phyloP scores from a whole-genome alignment of 2,329 filamentous ascomycete species.

The Calonectria montana region DNA sequence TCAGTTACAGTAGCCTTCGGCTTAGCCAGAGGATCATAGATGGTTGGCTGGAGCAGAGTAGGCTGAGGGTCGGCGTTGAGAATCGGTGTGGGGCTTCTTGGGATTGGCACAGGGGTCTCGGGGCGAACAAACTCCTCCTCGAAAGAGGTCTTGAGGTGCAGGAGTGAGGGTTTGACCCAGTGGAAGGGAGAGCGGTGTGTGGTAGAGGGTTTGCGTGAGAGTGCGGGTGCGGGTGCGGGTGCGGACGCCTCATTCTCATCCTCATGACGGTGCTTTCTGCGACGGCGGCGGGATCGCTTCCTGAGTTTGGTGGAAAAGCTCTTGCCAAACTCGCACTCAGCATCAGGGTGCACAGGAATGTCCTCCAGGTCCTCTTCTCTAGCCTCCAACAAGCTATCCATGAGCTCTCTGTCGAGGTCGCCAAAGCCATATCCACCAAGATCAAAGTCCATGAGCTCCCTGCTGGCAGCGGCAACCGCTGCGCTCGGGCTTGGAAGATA shows the following conservation, averaged over 20 bases:
- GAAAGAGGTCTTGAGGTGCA: slow-evolving; percentile 37
- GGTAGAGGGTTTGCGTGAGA: slow-evolving; percentile 33
- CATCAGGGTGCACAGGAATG: slow-evolving; percentile 7
- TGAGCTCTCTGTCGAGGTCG: slow-evolving; percentile 46
- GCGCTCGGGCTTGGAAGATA: slow-evolving; percentile 62
- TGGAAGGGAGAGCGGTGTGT: slow-evolving; percentile 36
- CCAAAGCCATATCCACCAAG: slow-evolving; percentile 53
- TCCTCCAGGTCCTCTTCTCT: slow-evolving; percentile 14
- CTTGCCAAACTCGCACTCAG: slow-evolving; percentile 38
- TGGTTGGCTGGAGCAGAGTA: slow-evolving; percentile 66
- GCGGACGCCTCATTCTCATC: slow-evolving; percentile 38
- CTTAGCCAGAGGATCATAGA: slow-evolving; percentile 60
- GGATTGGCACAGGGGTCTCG: slow-evolving; percentile 40
- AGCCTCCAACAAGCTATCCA: slow-evolving; percentile 43
- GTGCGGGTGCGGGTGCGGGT: slow-evolving; percentile 25
- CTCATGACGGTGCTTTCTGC: slow-evolving; percentile 50
- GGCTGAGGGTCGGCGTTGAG: slow-evolving; percentile 61
- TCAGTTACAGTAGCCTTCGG: slow-evolving; percentile 23
- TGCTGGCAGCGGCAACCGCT: slow-evolving; percentile 64
- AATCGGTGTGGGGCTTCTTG: slow-evolving; percentile 59
- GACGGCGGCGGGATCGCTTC: slow-evolving; percentile 53
- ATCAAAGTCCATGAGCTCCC: slow-evolving; percentile 57
- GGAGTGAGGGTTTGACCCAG: slow-evolving; percentile 40
- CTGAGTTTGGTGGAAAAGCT: slow-evolving; percentile 62
- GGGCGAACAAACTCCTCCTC: slow-evolving; percentile 42